phyloP scores from a whole-genome alignment of 768 basidiomycete genomes.

The Inosperma sp. region DNA sequence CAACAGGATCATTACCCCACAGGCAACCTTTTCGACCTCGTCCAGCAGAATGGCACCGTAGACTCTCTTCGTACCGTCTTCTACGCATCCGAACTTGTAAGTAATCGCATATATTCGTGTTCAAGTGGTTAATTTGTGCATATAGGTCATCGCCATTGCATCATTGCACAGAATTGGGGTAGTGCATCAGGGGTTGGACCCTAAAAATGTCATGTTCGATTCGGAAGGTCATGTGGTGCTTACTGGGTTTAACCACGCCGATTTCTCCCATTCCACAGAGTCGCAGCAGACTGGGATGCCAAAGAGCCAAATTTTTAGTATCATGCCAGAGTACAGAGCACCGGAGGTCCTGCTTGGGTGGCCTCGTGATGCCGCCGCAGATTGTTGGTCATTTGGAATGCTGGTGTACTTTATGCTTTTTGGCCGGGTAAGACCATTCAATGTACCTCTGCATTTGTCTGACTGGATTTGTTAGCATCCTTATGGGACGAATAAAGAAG shows the following conservation, averaged over 20 bases:
- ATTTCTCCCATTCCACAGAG: slow-evolving; percentile 15
- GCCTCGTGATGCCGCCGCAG: slow-evolving; percentile 47
- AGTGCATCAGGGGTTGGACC: slow-evolving; percentile 43
- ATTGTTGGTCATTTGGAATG: slow-evolving; percentile 59
- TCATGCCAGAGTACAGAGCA: slow-evolving; percentile 34
- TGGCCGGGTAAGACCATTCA: slow-evolving; percentile 35
- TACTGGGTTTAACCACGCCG: slow-evolving; percentile 39
- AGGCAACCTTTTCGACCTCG: slow-evolving; percentile 24
- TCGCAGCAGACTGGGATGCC: background rate
- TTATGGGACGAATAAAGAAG: slow-evolving; percentile 25
- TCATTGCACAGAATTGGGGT: slow-evolving; percentile 44
- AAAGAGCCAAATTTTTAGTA: slow-evolving; percentile 3
- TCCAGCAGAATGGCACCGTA: slow-evolving; percentile 33
- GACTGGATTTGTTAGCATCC: slow-evolving; percentile 35
- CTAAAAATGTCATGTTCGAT: slow-evolving; percentile 42
- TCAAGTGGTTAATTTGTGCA: background rate
- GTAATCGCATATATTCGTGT: slow-evolving; percentile 12
- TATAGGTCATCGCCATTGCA: slow-evolving; percentile 39
- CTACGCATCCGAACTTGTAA: slow-evolving; percentile 48
- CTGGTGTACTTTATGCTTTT: slow-evolving; percentile 47
- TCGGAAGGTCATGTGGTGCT: slow-evolving; percentile 44
- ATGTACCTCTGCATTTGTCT: background rate
- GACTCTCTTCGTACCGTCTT: slow-evolving; percentile 33
- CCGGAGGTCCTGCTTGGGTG: slow-evolving; percentile 55
- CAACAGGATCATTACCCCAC: slow-evolving; percentile 20